Evolutionary conservation across 1,139 yeast genomes (phyloP), one percentile per base, ranked within the genome.

Genomic region (Taphrina populina): DNA sequence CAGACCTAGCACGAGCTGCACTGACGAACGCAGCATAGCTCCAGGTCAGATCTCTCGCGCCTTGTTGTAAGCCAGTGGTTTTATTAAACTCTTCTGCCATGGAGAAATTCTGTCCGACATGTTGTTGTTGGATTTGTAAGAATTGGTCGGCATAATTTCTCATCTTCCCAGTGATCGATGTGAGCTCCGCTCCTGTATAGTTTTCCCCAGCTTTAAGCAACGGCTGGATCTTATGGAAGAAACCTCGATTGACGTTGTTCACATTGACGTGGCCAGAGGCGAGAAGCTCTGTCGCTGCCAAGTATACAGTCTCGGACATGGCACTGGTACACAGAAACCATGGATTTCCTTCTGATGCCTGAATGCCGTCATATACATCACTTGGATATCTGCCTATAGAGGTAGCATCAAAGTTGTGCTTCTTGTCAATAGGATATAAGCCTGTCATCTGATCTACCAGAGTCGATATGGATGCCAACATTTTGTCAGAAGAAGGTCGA

Each of bases 241-340:
- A 49, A 20, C 33, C 33, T n/a, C 23, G 45, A n/a, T 49, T 49
- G 39, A 49, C 24, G 32, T 37, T 33, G 17, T 27, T 39, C 26
- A 49, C 30, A 27, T 17, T 19, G 45, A 45, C 36, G 15, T 11
- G 23, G 7, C 45, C 30, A 23, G 47, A 53, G 26, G 40, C 29
- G 13, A 24, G 13, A 20, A 49, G 35, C 20, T 46, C 54, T 1
- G 49, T 29, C 2, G 54, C 54, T 10, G 56, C 52, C 10, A 62
- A 58, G 52, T 70, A 69, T 34, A 83, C 64, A 7, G 79, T 66
- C 64, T 84, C 88, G 1, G 95, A 78, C 1, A 92, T 90, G 2
- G 92, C 75, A 0, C 92, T 81, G 0, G 96, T 90, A 20, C 94
- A 76, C 59, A 92, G 77, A 67, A 90, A 90, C 98, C 97, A 92